Evolutionary conservation across 176 grass and related monocot genomes (phyloP), one percentile per base, ranked within the genome.

Genomic region (Oryza longistaminata): DNA sequence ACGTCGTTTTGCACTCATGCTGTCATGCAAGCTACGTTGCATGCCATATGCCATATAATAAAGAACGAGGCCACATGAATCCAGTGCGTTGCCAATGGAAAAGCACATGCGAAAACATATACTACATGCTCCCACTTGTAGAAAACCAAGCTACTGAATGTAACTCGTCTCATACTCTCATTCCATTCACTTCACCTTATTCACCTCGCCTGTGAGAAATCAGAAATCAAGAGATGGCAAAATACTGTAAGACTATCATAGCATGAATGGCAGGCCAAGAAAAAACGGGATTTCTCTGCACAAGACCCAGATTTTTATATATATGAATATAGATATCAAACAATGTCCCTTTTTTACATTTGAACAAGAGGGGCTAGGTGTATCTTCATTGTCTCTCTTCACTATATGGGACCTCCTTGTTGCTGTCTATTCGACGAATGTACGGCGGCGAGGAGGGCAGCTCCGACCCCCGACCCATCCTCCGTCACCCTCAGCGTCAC

Each of bases 331-430:
- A 76, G 79, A 88, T 89, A 88, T 94, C 86, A 91, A 97, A 86
- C 81, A 93, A 91, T 91, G 82, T 85, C 62, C 85, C 88, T 90
- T 95, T 95, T 93, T 84, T 95, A 95, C 96, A 98, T 98, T 98
- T 95, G 91, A 89, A 92, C 89, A 93, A 93, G 83, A 75, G 85
- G 87, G 89, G 78, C 87, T 71, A 90, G 79, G 68, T 72, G 65
- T 85, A 87, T 87, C 78, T 87, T 89, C 60, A 75, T 70, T 70
- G 24, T 80, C 66, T 68, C 11, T 80, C 76, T 77, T 77, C 73
- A 43, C 83, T 93, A 88, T 94, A 89, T 85, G 72, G 78, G 82
- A 85, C 83, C 83, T 91, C 40, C 58, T 33, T 71, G 49, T 60
- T 92, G 89, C 11, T 90, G 90, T 77, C 91, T 87, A 90, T 90